phyloP scores from a whole-genome alignment of 148 eudicot species.

The Linanthus parryae region DNA sequence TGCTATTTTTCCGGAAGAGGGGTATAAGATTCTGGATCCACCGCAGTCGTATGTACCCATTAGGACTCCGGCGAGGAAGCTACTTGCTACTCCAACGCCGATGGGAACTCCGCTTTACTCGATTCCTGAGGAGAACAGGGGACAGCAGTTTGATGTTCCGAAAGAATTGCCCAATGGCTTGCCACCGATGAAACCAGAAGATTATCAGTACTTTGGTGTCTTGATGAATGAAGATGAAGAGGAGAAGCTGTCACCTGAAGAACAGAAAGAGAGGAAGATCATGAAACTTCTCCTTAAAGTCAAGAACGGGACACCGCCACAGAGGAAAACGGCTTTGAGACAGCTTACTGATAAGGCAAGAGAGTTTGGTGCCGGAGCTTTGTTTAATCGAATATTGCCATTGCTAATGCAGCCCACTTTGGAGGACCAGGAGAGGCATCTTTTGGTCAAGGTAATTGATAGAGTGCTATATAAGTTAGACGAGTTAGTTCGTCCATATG shows the following conservation, averaged over 20 bases:
- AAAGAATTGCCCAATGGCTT: conserved; percentile 83
- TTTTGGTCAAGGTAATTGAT: conserved; percentile 92
- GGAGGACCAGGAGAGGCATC: conserved; percentile 96
- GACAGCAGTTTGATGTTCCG: conserved; percentile 86
- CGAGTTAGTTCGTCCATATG: conserved; percentile 91
- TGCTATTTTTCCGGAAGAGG: conserved; percentile 85
- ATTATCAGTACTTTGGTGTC: conserved; percentile 69
- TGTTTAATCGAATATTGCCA: conserved; percentile 82
- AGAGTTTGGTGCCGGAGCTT: conserved; percentile 92
- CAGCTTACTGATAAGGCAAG: conserved; percentile 95
- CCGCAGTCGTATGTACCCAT: conserved; percentile 87
- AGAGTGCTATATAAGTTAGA: conserved; percentile 90
- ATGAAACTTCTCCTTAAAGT: conserved; percentile 93
- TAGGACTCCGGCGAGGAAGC: conserved; percentile 93
- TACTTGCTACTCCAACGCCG: conserved; percentile 98
- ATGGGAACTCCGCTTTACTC: conserved; percentile 68
- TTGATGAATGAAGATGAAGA: conserved; percentile 79
- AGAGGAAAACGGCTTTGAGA: conserved; percentile 90
- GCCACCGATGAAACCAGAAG: conserved; percentile 89
- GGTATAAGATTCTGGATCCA: conserved; percentile 85
- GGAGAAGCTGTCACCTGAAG: conserved; percentile 83
- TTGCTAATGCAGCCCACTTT: conserved; percentile 96
- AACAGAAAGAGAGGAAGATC: conserved; percentile 90
- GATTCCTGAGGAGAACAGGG: conserved; percentile 84
- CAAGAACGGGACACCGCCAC: conserved; percentile 96